Conservation (phyloP, 2,329 filamentous ascomycete species). For the Purpureocillium lavendulum region DNA sequence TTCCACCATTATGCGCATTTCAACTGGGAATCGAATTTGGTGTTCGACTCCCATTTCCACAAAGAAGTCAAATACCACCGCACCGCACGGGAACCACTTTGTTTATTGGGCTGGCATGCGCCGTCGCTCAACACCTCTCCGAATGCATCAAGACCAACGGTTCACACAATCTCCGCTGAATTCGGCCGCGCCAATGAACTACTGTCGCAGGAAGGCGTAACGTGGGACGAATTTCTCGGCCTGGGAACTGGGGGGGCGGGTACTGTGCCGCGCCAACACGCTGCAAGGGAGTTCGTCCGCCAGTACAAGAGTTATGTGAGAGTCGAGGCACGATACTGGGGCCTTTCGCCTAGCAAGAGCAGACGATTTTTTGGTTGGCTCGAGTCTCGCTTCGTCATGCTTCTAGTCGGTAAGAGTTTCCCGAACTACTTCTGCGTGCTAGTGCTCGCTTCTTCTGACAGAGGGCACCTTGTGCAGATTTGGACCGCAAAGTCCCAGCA, state of each 20-base stretch:
- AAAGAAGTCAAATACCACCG: slow-evolving; percentile 42
- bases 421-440: too few species aligned
- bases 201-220: slow-evolving; percentile 24
- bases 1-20: slow-evolving; percentile 55
- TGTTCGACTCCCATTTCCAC: slow-evolving; percentile 54
- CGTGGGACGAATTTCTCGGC: slow-evolving; percentile 35
- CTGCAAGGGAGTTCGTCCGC: slow-evolving; percentile 38
- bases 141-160: slow-evolving; percentile 43
- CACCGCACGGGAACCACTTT: slow-evolving; percentile 50
- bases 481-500: slow-evolving; percentile 42
- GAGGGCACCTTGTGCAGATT: slow-evolving; percentile 28
- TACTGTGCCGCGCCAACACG: slow-evolving; percentile 7
- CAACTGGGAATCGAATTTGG: slow-evolving; percentile 45
- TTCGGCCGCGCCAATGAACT: slow-evolving; percentile 35
- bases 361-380: slow-evolving; percentile 53
- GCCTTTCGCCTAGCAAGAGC: slow-evolving; percentile 43
- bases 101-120: slow-evolving; percentile 52
- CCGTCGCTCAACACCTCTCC: slow-evolving; percentile 53
- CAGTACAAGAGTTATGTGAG: slow-evolving; percentile 47
- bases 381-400: slow-evolving; percentile 48
- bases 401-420: slow-evolving; percentile 45
- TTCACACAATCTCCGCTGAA: slow-evolving; percentile 42
- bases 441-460: too few species aligned
- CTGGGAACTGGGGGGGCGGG: neutral
- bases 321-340: slow-evolving; percentile 60